These are phyloP conservation scores for Isoetes taiwanensis DNA, from an alignment of 75 land plant genomes.

Conservation along the genomic window DNA sequence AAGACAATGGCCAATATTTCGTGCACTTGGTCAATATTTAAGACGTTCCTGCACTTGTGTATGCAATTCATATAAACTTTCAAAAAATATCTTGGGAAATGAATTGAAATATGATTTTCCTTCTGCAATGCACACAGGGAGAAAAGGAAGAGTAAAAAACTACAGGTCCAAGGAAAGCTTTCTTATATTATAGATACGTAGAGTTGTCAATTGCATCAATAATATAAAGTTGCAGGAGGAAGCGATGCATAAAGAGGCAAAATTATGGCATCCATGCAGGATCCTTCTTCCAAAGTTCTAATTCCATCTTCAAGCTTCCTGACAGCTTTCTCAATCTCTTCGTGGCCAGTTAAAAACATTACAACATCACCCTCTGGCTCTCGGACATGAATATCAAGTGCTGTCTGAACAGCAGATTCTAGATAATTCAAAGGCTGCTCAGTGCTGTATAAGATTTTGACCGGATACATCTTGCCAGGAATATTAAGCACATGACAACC, in stretches of 20 bases:
- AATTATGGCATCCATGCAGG: conserved; percentile 89
- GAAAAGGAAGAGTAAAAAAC: too few relatives aligned
- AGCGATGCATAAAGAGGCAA: conserved; percentile 93
- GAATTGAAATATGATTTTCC: too few relatives aligned
- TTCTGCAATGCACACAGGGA: too few relatives aligned
- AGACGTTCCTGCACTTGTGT: too few relatives aligned
- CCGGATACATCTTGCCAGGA: conserved; percentile 87
- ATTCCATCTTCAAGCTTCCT: conserved; percentile 70
- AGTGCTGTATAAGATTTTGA: conserved; percentile 61
- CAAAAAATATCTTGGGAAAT: too few relatives aligned
- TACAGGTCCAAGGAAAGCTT: too few relatives aligned
- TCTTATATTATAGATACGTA: too few relatives aligned
- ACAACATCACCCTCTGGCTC: conserved; percentile 87
- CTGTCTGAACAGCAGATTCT: conserved; percentile 57
- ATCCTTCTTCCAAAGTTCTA: conserved; percentile 66
- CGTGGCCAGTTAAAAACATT: conserved; percentile 94
- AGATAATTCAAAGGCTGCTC: conserved; percentile 61
- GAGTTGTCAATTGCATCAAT: too few relatives aligned
- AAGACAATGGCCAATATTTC: too few relatives aligned
- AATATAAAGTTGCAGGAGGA: conserved; percentile 89
- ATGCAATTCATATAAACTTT: too few relatives aligned
- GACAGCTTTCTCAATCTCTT: conserved; percentile 87
- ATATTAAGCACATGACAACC: conserved; percentile 63
- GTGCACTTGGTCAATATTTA: too few relatives aligned
- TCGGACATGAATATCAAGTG: conserved; percentile 64